Percentiles rank a stretch among this genome's conserved stretches.
Conservation (phyloP, 169 alveolate species). For the Plasmodium relictum region DNA sequence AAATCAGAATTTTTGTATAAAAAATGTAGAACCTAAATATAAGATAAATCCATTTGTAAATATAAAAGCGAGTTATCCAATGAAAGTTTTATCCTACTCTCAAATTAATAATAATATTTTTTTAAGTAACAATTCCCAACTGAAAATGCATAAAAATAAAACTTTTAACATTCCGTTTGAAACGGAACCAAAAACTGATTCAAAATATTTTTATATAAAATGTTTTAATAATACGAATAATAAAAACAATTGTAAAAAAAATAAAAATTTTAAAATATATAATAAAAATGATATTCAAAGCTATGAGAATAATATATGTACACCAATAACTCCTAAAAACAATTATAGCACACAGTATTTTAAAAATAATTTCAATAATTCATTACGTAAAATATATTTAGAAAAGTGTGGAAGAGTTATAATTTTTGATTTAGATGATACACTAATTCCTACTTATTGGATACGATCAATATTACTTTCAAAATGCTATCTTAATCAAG, state of each 20-base stretch:
- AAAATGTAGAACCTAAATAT: constrained; percentile 22
- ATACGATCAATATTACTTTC: constrained; percentile 76
- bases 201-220: neutral
- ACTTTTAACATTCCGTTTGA: constrained; percentile 17
- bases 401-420: constrained; percentile 65
- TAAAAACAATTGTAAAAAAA: constrained; percentile 4
- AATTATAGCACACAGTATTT: neutral
- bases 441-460: constrained; percentile 90
- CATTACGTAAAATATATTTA: constrained; percentile 7
- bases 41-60: constrained; percentile 1
- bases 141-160: constrained; percentile 33
- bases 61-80: neutral
- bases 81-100: constrained; percentile 10
- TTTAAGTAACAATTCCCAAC: neutral
- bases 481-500: constrained; percentile 37
- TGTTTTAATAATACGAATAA: constrained; percentile 17
- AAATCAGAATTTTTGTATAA: constrained; percentile 13
- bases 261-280: constrained; percentile 1
- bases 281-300: constrained; percentile 5
- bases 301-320: neutral
- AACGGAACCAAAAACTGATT: constrained; percentile 1
- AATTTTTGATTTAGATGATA: constrained; percentile 88
- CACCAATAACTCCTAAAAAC: constrained; percentile 3
- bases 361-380: neutral
- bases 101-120: constrained; percentile 1